These are phyloP conservation scores for Citrus cavaleriei DNA, from an alignment of 345 rosid species.

Conservation along the genomic window DNA sequence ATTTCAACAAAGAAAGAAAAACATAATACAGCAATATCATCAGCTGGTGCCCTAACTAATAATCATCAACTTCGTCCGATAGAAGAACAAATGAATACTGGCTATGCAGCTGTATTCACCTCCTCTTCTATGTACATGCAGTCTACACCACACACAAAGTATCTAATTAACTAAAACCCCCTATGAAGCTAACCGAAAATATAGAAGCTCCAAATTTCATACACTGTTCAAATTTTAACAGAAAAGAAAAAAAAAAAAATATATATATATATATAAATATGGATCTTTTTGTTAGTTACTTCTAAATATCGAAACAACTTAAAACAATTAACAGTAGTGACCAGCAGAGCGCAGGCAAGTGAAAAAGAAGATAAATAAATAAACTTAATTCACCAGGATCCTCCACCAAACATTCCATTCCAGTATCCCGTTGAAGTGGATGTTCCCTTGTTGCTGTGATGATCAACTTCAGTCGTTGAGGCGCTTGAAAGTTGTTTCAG, in stretches of 20 bases:
- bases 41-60: not conserved
- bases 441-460: constrained; percentile 31
- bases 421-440: constrained; percentile 42
- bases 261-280: not conserved
- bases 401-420: constrained; percentile 45
- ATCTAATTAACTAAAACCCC: constrained; percentile 11
- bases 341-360: constrained; percentile 14
- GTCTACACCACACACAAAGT: constrained; percentile 7
- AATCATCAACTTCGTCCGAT: not conserved
- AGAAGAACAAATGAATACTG: constrained; percentile 25
- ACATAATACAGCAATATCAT: constrained; percentile 6
- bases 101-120: constrained; percentile 15
- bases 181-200: constrained; percentile 20
- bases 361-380: no score
- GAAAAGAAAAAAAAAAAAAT: not conserved
- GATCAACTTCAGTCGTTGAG: constrained; percentile 26
- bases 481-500: constrained; percentile 29
- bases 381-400: constrained; percentile 28
- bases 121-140: constrained; percentile 16
- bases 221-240: constrained; percentile 8
- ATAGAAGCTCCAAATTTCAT: constrained; percentile 6
- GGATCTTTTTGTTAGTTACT: constrained; percentile 29
- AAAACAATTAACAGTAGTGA: constrained; percentile 22
- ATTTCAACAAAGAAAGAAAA: not conserved
- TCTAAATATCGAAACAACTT: no score